These are phyloP conservation scores for Aspergillus sp. DNA, from an alignment of 2,329 filamentous ascomycete species.

Conservation along the genomic window DNA sequence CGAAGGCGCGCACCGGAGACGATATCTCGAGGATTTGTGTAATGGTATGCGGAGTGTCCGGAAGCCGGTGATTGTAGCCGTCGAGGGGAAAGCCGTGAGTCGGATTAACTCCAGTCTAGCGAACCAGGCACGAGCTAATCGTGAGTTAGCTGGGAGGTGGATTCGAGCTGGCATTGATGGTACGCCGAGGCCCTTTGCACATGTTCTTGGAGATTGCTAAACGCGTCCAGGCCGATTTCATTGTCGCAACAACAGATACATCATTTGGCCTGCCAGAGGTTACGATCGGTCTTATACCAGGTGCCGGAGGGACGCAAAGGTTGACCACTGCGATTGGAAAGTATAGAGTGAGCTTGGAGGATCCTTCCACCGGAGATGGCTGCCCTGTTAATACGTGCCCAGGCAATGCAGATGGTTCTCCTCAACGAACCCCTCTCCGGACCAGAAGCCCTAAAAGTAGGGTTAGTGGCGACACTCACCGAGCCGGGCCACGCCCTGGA, in stretches of 20 bases:
- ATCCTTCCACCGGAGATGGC: neutral
- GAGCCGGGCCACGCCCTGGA: slow-evolving; percentile 6
- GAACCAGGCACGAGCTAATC: neutral
- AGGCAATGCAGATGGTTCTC: slow-evolving; percentile 19
- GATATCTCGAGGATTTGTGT: slow-evolving; percentile 19
- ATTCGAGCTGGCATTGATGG: slow-evolving; percentile 21
- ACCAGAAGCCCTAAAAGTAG: slow-evolving; percentile 3
- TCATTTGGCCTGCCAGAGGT: slow-evolving; percentile 16
- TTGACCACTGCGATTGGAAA: slow-evolving; percentile 15
- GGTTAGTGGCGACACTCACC: slow-evolving; percentile 8
- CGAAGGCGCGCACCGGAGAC: slow-evolving; percentile 4
- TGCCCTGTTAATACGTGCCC: neutral
- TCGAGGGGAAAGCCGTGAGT: slow-evolving; percentile 18
- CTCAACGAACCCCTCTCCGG: slow-evolving; percentile 14
- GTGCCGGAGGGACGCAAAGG: slow-evolving; percentile 18
- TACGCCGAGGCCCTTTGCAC: neutral
- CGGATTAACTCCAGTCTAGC: neutral
- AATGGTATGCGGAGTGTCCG: slow-evolving; percentile 10
- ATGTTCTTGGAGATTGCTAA: neutral
- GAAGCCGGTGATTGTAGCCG: slow-evolving; percentile 16
- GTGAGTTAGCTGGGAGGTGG: slow-evolving; percentile 15
- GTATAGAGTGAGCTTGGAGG: neutral
- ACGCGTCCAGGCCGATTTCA: slow-evolving; percentile 13
- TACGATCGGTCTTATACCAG: slow-evolving; percentile 17
- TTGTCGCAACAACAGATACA: slow-evolving; percentile 4